Evolutionary conservation across 2,329 filamentous ascomycete genomes (phyloP).

Genomic region (Neopestalotiopsis sp.): DNA sequence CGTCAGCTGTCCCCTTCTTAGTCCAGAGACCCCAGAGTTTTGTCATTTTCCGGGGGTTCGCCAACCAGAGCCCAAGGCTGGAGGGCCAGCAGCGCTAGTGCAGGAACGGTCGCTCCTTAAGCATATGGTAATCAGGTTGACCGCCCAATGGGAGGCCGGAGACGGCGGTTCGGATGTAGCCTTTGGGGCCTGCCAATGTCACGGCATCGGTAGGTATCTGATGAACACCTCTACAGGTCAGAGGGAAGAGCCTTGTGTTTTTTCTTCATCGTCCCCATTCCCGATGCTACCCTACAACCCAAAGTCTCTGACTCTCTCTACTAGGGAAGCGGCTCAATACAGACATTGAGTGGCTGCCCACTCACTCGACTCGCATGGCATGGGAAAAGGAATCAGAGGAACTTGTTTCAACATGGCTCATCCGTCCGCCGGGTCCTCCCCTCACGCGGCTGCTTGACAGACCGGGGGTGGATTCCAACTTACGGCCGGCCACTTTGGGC

Average conservation of each 20-base stretch:
- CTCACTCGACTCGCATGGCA: not conserved
- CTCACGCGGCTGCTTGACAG: not conserved
- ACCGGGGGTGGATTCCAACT: not conserved
- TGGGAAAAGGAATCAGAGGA: not conserved
- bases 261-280: not conserved
- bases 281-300: slow-evolving; percentile 6
- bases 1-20: not conserved
- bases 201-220: slow-evolving; percentile 6
- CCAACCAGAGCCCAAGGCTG: not conserved
- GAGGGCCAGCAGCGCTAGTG: slow-evolving; percentile 9
- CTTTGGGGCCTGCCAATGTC: not conserved
- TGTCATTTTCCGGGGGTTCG: not conserved
- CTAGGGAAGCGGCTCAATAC: not conserved
- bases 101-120: slow-evolving; percentile 11
- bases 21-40: not conserved
- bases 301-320: not conserved
- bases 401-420: not conserved
- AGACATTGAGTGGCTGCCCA: not conserved
- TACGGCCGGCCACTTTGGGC: not conserved
- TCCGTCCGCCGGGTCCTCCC: not conserved
- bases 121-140: slow-evolving; percentile 10
- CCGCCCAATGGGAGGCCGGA: slow-evolving; percentile 7
- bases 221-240: slow-evolving; percentile 10
- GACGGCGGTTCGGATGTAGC: not conserved
- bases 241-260: not conserved